Conservation (phyloP, 306 rosid species). For the Mimosa pudica region DNA sequence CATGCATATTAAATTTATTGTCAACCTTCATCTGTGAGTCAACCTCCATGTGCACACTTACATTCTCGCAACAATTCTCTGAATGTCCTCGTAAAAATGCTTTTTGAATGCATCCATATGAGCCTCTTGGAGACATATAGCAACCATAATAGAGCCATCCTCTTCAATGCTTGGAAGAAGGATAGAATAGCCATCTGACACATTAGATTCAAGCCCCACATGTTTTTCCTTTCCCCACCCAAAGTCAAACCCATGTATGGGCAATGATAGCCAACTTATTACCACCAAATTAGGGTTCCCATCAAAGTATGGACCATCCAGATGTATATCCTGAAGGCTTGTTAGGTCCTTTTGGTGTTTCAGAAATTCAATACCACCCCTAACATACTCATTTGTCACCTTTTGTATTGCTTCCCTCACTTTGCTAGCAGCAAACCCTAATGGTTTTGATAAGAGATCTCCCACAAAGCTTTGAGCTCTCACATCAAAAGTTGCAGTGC, state of each 20-base stretch:
- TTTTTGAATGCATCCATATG: slow-evolving; percentile 62
- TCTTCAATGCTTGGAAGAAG: slow-evolving; percentile 38
- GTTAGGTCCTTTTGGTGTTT: slow-evolving; percentile 47
- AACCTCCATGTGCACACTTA: no score
- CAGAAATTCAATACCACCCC: slow-evolving; percentile 38
- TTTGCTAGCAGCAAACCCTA: slow-evolving; percentile 56
- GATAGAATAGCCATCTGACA: slow-evolving; percentile 52
- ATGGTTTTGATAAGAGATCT: slow-evolving; percentile 50
- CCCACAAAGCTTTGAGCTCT: slow-evolving; percentile 42
- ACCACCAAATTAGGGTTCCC: slow-evolving; percentile 54
- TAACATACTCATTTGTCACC: slow-evolving; percentile 45
- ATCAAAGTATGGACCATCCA: slow-evolving; percentile 39
- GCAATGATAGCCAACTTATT: slow-evolving; percentile 59
- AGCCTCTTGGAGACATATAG: slow-evolving; percentile 46
- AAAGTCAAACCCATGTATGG: slow-evolving; percentile 57
- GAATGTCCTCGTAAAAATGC: slow-evolving; percentile 48
- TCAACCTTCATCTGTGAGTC: no score
- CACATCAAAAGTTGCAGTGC: slow-evolving; percentile 55
- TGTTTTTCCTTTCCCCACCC: slow-evolving; percentile 67
- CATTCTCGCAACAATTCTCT: no score
- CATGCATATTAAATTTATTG: no score
- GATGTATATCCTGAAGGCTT: slow-evolving; percentile 41
- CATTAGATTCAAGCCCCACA: slow-evolving; percentile 52
- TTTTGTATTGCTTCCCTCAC: slow-evolving; percentile 58
- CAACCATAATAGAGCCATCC: slow-evolving; percentile 53